These are phyloP conservation scores for Tuber magnatum DNA, from an alignment of 495 filamentous ascomycete species.

Conservation along the genomic window DNA sequence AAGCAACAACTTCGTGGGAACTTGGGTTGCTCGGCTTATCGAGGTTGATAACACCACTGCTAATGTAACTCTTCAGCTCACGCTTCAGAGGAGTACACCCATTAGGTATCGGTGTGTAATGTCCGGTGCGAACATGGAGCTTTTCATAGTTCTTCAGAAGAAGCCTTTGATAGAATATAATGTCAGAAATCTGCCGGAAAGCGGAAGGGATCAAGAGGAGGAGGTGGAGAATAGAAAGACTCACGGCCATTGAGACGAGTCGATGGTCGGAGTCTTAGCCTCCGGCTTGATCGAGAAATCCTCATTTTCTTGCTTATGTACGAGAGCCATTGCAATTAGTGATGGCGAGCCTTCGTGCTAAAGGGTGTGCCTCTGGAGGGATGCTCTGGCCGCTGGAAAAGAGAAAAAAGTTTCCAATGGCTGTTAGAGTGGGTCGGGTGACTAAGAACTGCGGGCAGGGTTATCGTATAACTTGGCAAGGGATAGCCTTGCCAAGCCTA, in stretches of 20 bases:
- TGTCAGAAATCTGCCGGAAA: slow-evolving; percentile 10
- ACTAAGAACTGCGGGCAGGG: neutral
- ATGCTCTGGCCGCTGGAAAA: neutral
- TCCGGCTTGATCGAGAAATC: slow-evolving; percentile 86
- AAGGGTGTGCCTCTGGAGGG: slow-evolving; percentile 16
- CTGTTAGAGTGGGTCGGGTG: neutral
- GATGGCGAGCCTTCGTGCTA: slow-evolving; percentile 17
- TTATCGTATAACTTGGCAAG: neutral
- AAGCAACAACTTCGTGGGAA: slow-evolving; percentile 95
- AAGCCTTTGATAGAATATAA: slow-evolving; percentile 24
- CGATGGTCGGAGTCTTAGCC: slow-evolving; percentile 58
- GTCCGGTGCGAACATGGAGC: slow-evolving; percentile 75
- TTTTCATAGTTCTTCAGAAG: slow-evolving; percentile 87
- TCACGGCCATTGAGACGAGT: slow-evolving; percentile 72
- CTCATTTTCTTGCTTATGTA: slow-evolving; percentile 57
- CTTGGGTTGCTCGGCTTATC: slow-evolving; percentile 98
- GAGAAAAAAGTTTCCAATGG: slow-evolving; percentile 12
- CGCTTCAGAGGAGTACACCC: slow-evolving; percentile 80
- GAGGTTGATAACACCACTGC: slow-evolving; percentile 93
- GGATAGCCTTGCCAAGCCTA: neutral
- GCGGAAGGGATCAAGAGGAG: neutral
- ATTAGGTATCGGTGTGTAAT: slow-evolving; percentile 88
- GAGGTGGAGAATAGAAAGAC: slow-evolving; percentile 22
- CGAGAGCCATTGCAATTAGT: slow-evolving; percentile 48
- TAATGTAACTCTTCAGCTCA: slow-evolving; percentile 90